Evolutionary conservation across 768 basidiomycete species (phyloP).

Genomic region (Trametes cinnabarina): DNA sequence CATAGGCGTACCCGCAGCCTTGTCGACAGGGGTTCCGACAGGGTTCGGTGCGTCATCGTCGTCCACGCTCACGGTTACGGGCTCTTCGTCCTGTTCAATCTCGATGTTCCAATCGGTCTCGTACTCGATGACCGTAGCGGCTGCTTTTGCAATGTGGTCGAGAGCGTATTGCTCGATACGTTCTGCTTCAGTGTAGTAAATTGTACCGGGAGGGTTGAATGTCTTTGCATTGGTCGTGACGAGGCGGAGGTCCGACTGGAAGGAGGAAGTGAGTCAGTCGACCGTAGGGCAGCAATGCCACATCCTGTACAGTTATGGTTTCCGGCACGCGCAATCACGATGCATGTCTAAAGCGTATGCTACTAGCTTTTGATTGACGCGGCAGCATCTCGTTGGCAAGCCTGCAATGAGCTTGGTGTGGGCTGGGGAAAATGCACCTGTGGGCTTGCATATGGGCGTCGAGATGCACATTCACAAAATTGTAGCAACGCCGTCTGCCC

Average conservation of each 20-base stretch:
- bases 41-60: slow-evolving; percentile 45
- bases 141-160: slow-evolving; percentile 70
- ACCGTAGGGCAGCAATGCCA: too few relatives aligned
- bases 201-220: slow-evolving; percentile 73
- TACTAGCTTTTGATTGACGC: too few relatives aligned
- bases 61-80: slow-evolving; percentile 22
- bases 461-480: too few relatives aligned
- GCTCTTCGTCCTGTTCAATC: slow-evolving; percentile 47
- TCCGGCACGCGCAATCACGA: too few relatives aligned
- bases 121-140: slow-evolving; percentile 74
- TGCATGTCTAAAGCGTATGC: too few relatives aligned
- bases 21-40: slow-evolving; percentile 16
- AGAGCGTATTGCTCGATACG: slow-evolving; percentile 67
- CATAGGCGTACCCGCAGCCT: slow-evolving; percentile 28
- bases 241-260: slow-evolving; percentile 65
- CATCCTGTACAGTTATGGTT: too few relatives aligned
- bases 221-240: slow-evolving; percentile 72
- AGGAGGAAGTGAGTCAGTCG: too few relatives aligned
- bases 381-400: too few relatives aligned
- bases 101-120: slow-evolving; percentile 86
- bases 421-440: too few relatives aligned
- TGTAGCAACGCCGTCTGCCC: too few relatives aligned
- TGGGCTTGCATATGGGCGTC: too few relatives aligned
- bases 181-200: slow-evolving; percentile 74
- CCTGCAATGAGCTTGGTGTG: too few relatives aligned